Base-by-base conservation (phyloP, 2,329 filamentous ascomycete genomes). In the Aspergillus flavus region DNA sequence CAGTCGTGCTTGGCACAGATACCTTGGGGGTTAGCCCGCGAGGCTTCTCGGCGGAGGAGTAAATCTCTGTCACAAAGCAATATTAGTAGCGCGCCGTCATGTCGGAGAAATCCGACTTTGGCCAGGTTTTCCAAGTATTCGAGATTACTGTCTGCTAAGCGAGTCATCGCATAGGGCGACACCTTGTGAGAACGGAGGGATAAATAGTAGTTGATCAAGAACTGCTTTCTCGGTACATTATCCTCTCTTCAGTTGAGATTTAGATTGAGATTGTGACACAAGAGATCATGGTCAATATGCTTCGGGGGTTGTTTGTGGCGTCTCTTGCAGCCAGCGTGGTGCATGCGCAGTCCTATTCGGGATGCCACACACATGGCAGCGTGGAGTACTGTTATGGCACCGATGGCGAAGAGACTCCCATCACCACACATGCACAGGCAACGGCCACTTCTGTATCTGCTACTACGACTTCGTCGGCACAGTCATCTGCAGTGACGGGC, bases 401-500 rank as follows among this genome's bases (percentile, higher is more conserved):
- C 9, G 66, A 76, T 68, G 73, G 73, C 16, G 61, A 73, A 53
- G 71, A 72, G 59, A 69, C 70, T 4, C 59, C 72, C 11, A 55
- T 75, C 45, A 52, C 57, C 5, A 63, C 61, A 11, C 52, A 46
- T 34, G 52, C 61, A n/a, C 53, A 68, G 26, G 54, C 63, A 26
- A 59, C 55, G 39, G 64, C 57, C 28, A 67, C 16, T 64, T 62
- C 69, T 45, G 64, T 71, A 57, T 65, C 69, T 4, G 72, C 74
- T 23, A 74, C 67, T 2, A 65, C 75, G 5, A 75, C 77, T 7
- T 55, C 64, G 16, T 69, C 73, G 2, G 73, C 73, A 3, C 72
- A 77, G 34, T 73, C 77, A 11, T 82, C 84, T 1, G 83, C 83
- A 1, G 75, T 87, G 1, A 85, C 85, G 3, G 80, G 75, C 1